phyloP scores from a whole-genome alignment of 768 basidiomycete genomes.

The Tricholoma hemisulphureum region DNA sequence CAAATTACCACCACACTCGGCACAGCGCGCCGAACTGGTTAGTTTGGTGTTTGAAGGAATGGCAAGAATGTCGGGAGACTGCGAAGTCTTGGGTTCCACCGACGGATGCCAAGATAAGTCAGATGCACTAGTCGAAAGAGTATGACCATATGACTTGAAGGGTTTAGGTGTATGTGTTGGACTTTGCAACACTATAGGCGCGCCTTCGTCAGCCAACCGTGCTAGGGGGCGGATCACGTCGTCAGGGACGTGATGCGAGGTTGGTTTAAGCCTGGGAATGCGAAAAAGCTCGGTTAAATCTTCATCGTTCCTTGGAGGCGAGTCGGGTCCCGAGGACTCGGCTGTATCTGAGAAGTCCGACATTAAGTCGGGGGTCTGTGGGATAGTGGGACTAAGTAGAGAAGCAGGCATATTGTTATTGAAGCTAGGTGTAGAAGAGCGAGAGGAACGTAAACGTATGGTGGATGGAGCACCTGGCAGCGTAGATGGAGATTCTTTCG shows the following conservation, averaged over 20 bases:
- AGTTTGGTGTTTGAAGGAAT: neutral
- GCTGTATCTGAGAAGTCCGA: constrained; percentile 59
- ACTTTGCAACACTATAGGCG: constrained; percentile 13
- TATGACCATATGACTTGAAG: constrained; percentile 3
- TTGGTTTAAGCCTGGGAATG: constrained; percentile 16
- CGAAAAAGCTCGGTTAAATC: constrained; percentile 20
- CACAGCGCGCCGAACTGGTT: constrained; percentile 49
- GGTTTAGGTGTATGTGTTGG: constrained; percentile 34
- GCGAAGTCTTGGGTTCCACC: neutral
- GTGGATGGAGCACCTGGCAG: constrained; percentile 8
- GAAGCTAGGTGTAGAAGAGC: constrained; percentile 21
- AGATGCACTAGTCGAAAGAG: neutral
- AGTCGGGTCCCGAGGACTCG: constrained; percentile 52
- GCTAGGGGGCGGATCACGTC: neutral
- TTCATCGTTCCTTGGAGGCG: constrained; percentile 40
- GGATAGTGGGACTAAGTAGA: constrained; percentile 24
- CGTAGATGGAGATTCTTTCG: constrained; percentile 32
- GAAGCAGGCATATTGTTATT: constrained; percentile 1
- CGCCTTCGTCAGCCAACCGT: neutral
- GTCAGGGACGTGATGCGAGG: constrained; percentile 8
- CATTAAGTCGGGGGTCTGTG: constrained; percentile 60
- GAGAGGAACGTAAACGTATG: constrained; percentile 9
- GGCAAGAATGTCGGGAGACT: constrained; percentile 12
- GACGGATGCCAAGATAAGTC: neutral
- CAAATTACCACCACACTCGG: constrained; percentile 56